These are phyloP conservation scores for Silene coronaria DNA, from an alignment of 179 eudicot species.

Conservation along the genomic window DNA sequence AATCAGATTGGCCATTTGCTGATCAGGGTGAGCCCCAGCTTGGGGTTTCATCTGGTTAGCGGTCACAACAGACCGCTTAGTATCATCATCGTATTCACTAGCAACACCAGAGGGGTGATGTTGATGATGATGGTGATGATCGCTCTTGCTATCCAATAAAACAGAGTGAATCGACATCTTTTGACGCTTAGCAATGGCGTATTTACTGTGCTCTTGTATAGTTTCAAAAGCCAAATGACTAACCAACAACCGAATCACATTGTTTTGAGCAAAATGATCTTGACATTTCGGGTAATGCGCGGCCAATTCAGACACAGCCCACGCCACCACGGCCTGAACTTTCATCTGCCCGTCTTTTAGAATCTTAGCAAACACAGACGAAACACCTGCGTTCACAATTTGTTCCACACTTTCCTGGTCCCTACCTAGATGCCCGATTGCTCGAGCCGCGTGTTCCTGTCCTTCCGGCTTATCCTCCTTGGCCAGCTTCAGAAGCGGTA, in stretches of 20 bases:
- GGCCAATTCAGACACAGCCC: slow-evolving; percentile 59
- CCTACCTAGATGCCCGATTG: slow-evolving; percentile 48
- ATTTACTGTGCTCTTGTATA: slow-evolving; percentile 57
- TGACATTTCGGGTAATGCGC: slow-evolving; percentile 48
- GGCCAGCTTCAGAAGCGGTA: slow-evolving; percentile 47
- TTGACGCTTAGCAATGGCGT: slow-evolving; percentile 37
- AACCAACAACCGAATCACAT: slow-evolving; percentile 48
- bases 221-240: slow-evolving; percentile 68
- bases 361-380: slow-evolving; percentile 52
- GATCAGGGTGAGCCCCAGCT: slow-evolving; percentile 2
- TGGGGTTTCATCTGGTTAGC: slow-evolving; percentile 23
- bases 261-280: slow-evolving; percentile 57
- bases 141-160: slow-evolving; percentile 31
- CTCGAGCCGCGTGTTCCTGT: slow-evolving; percentile 57
- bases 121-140: not conserved
- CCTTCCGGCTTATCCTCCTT: slow-evolving; percentile 57
- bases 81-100: slow-evolving; percentile 15
- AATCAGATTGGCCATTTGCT: slow-evolving; percentile 35
- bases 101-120: not conserved
- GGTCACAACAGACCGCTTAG: slow-evolving; percentile 3
- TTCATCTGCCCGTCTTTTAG: slow-evolving; percentile 66
- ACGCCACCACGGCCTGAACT: slow-evolving; percentile 55
- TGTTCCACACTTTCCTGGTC: slow-evolving; percentile 57
- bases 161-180: slow-evolving; percentile 44
- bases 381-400: slow-evolving; percentile 49